Evolutionary conservation across 192 early-diverging fungal genomes (phyloP), one percentile per base, ranked within the genome.

Genomic region (Neocallimastix lanati): DNA sequence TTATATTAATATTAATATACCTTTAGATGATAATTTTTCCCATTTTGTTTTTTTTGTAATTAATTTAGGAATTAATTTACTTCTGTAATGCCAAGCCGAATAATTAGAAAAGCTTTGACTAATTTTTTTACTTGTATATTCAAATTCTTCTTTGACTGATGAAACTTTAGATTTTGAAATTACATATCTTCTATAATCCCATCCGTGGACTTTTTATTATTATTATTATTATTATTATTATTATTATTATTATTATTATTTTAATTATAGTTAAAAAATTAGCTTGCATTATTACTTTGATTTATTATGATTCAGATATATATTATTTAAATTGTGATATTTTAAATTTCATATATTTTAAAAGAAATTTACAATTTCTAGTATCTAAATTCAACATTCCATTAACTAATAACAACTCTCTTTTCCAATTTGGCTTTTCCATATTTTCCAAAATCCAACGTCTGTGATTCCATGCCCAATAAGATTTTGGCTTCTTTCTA

Each of bases 381-480:
- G 96, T 88, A 86, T 99, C 98, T 78, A 93, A 67, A 11, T 92
- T 90, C 78, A 99, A 82, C 85, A 98, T 90, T 84, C 90, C 91
- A 29, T 83, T 86, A 13, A 95, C 89, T 78, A 98, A 85, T 29
- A 81, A 84, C 28, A 98, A 84, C 83, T 99, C 98, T 1, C 83
- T 82, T 27, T 88, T 82, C 96, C 96, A 98, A 33, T 87, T 84
- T 18, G 95, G 93, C 5, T 84, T 78, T 12, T 92, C 93, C 87
- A 95, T 91, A 29, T 85, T 85, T 28, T 91, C 85, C 25, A 99
- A 86, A 28, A 93, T 90, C 96, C 96, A 99, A 77, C 92, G 84
- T 21, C 98, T 91, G 85, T 99, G 98, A 83, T 94, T 94, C 93
- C 95, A 99, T 80, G 97, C 90, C 93, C 94, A 98, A 86, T 99